phyloP scores from a whole-genome alignment of 2,329 filamentous ascomycete genomes.

The Cercospora brassicicola region DNA sequence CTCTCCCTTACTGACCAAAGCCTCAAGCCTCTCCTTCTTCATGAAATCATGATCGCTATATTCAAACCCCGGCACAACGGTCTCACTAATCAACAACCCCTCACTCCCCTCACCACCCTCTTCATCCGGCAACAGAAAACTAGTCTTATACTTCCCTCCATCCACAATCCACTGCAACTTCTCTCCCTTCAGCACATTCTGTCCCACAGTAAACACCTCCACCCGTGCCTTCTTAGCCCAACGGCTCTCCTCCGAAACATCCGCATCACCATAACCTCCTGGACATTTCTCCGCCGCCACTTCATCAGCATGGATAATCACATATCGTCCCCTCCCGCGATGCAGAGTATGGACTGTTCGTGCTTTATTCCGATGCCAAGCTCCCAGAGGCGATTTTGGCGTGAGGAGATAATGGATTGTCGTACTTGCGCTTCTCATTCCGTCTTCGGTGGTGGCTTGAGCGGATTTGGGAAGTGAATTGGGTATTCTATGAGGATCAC shows the following conservation, averaged over 20 bases:
- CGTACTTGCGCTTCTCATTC: slow-evolving; percentile 57
- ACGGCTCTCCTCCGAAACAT: slow-evolving; percentile 52
- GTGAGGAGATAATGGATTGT: slow-evolving; percentile 67
- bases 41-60: slow-evolving; percentile 68
- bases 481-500: slow-evolving; percentile 52
- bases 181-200: slow-evolving; percentile 59
- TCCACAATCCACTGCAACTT: slow-evolving; percentile 66
- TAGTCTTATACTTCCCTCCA: slow-evolving; percentile 66
- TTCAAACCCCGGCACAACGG: slow-evolving; percentile 68
- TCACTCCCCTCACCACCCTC: slow-evolving; percentile 42
- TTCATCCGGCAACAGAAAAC: slow-evolving; percentile 56
- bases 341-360: slow-evolving; percentile 64
- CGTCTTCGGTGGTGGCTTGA: slow-evolving; percentile 1
- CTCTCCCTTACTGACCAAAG: slow-evolving; percentile 56
- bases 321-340: slow-evolving; percentile 62
- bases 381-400: slow-evolving; percentile 55
- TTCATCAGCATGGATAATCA: slow-evolving; percentile 62
- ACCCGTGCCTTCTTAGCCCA: slow-evolving; percentile 49
- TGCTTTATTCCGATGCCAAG: slow-evolving; percentile 64
- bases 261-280: slow-evolving; percentile 48
- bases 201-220: slow-evolving; percentile 66
- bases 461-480: slow-evolving; percentile 53
- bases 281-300: slow-evolving; percentile 27
- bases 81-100: slow-evolving; percentile 66
- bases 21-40: slow-evolving; percentile 49